A percentile compares a stretch with the other conserved stretches of the same genome.
These are phyloP conservation scores for Globisporangium canariense DNA, from an alignment of 352 stramenopile species.

Conservation along the genomic window DNA sequence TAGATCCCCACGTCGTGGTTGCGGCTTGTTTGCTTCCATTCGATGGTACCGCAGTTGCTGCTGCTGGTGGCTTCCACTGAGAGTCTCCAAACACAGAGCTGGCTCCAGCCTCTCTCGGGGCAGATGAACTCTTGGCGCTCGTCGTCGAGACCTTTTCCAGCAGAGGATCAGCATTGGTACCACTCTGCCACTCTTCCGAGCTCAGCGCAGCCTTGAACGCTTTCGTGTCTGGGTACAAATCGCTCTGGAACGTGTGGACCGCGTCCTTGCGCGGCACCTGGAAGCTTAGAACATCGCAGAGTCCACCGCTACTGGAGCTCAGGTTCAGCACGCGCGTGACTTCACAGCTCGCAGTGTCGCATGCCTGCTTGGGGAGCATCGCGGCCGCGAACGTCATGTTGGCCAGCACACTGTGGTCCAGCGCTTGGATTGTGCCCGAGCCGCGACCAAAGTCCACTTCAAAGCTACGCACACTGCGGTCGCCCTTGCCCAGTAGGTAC, in stretches of 20 bases:
- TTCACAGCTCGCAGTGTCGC: constrained; percentile 52
- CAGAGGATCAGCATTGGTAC: constrained; percentile 40
- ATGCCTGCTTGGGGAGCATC: constrained; percentile 51
- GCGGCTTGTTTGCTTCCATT: neutral
- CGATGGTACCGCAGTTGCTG: neutral
- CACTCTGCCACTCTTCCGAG: constrained; percentile 37
- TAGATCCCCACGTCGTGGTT: constrained; percentile 9
- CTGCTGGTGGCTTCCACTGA: neutral
- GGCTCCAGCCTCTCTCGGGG: constrained; percentile 7
- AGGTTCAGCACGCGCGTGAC: constrained; percentile 65
- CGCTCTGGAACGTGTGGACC: constrained; percentile 57
- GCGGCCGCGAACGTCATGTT: constrained; percentile 57
- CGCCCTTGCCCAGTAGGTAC: constrained; percentile 69
- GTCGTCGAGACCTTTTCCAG: constrained; percentile 34
- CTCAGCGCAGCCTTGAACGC: constrained; percentile 35
- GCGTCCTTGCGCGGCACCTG: constrained; percentile 63
- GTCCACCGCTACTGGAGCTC: constrained; percentile 33
- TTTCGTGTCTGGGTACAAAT: constrained; percentile 70
- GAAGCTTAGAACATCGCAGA: constrained; percentile 66
- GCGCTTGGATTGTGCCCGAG: constrained; percentile 31
- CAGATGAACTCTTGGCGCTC: constrained; percentile 12
- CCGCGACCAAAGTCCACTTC: constrained; percentile 47
- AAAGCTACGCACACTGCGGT: constrained; percentile 54
- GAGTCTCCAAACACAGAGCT: constrained; percentile 33
- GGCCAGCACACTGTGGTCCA: constrained; percentile 48